Conservation (phyloP, 2,329 filamentous ascomycete species). For the Hymenoscyphus fructigenus region DNA sequence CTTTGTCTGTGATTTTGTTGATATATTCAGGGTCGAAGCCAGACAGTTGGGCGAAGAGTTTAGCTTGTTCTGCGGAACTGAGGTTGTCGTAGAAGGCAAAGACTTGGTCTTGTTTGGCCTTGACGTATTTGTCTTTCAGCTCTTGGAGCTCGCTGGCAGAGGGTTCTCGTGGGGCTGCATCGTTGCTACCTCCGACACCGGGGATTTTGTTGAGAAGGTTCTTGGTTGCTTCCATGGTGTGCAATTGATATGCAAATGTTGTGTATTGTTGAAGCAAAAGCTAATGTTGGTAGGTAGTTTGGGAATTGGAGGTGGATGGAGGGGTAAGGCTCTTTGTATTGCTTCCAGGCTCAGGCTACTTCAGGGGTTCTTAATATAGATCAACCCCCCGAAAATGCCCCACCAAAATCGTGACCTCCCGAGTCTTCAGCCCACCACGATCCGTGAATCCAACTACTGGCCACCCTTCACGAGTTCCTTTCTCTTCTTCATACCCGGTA, state of each 20-base stretch:
- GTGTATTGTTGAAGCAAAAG: background rate
- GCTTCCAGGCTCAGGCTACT: background rate
- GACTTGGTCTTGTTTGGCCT: slow-evolving; percentile 77
- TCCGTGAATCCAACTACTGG: background rate
- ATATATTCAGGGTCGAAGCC: slow-evolving; percentile 82
- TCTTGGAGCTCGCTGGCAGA: slow-evolving; percentile 42
- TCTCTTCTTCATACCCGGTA: background rate
- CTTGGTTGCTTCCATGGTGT: slow-evolving; percentile 41
- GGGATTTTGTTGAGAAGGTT: slow-evolving; percentile 49
- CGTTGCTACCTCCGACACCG: slow-evolving; percentile 31
- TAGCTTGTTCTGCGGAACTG: slow-evolving; percentile 67
- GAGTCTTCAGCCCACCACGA: background rate
- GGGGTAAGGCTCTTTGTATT: slow-evolving; percentile 3
- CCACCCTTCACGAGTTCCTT: background rate
- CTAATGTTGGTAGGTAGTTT: background rate
- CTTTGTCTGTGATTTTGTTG: slow-evolving; percentile 80
- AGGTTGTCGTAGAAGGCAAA: slow-evolving; percentile 87
- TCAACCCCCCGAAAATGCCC: background rate
- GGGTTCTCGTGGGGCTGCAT: slow-evolving; percentile 36
- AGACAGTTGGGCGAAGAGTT: slow-evolving; percentile 78
- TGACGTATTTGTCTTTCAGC: slow-evolving; percentile 70
- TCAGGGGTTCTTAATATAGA: background rate
- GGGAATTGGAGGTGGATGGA: background rate
- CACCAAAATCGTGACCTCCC: background rate
- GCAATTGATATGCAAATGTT: background rate